Evolutionary conservation across 2,329 filamentous ascomycete genomes (phyloP).

Genomic region (Colletotrichum sp.): DNA sequence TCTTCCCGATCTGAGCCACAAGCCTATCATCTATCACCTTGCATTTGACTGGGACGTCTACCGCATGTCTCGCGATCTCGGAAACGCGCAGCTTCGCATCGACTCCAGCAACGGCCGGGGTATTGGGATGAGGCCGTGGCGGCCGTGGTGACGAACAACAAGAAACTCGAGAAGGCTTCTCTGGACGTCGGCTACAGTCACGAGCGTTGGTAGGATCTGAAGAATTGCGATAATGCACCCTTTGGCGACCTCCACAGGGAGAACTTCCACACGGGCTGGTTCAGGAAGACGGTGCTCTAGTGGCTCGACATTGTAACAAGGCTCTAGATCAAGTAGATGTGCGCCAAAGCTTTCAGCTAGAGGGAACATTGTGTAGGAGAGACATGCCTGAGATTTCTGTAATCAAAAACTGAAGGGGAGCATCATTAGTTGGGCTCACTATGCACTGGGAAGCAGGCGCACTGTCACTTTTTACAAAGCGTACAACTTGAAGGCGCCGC

Average conservation of each 20-base stretch:
- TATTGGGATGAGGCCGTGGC: not conserved
- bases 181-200: not conserved
- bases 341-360: not conserved
- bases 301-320: not conserved
- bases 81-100: not conserved
- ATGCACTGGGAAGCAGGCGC: rapidly evolving
- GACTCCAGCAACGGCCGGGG: rapidly evolving
- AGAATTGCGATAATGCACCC: rapidly evolving
- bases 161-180: not conserved
- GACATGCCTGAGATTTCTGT: not conserved
- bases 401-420: rapidly evolving
- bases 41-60: rapidly evolving
- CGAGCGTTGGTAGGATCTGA: not conserved
- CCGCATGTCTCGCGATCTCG: not conserved
- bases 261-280: rapidly evolving
- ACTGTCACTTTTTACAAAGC: rapidly evolving
- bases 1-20: not conserved
- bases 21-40: not conserved
- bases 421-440: rapidly evolving
- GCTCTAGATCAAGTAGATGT: not conserved
- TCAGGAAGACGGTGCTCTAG: not conserved
- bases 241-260: rapidly evolving
- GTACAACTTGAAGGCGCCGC: not conserved
- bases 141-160: not conserved
- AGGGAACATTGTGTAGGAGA: rapidly evolving